Conservation (phyloP, 2,329 filamentous ascomycete genomes). For the Trichoderma asperellum region DNA sequence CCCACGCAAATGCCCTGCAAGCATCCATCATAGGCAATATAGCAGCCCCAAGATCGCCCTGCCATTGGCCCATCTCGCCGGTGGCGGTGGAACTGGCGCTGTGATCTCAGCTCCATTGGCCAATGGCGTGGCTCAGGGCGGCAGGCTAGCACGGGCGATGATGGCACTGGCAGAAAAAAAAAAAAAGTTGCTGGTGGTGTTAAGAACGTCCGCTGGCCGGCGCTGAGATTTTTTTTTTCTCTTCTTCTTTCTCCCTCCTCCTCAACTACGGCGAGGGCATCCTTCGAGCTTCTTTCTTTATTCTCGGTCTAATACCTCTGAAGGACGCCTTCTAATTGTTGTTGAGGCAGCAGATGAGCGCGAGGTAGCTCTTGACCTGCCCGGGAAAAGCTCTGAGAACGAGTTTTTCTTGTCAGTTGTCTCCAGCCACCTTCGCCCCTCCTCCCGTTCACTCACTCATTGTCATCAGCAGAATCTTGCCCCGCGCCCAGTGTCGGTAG, state of each 20-base stretch:
- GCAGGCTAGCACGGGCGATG: constrained; percentile 12
- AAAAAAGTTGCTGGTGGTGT: constrained; percentile 23
- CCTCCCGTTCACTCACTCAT: constrained; percentile 29
- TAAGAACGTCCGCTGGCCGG: constrained; percentile 14
- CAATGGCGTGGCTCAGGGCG: constrained; percentile 25
- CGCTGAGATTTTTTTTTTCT: constrained; percentile 24
- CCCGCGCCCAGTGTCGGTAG: constrained; percentile 35
- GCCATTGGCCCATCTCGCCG: constrained; percentile 16
- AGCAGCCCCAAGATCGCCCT: background rate
- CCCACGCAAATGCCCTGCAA: constrained; percentile 21
- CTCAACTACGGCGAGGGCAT: constrained; percentile 19
- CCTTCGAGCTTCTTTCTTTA: constrained; percentile 20
- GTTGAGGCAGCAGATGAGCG: constrained; percentile 40
- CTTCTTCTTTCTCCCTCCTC: constrained; percentile 25
- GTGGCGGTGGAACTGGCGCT: constrained; percentile 27
- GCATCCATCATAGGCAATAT: constrained; percentile 26
- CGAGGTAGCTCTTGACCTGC: constrained; percentile 44
- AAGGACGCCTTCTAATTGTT: constrained; percentile 4
- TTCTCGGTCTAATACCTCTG: background rate
- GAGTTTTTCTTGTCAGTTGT: constrained; percentile 44
- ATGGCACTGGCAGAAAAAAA: constrained; percentile 26
- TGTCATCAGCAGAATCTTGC: constrained; percentile 34
- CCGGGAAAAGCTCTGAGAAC: constrained; percentile 45
- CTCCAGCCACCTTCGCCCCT: constrained; percentile 39
- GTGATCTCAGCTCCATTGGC: constrained; percentile 25